Base-by-base conservation (phyloP, 2,329 filamentous ascomycete genomes). In the Cladosporium sp. region DNA sequence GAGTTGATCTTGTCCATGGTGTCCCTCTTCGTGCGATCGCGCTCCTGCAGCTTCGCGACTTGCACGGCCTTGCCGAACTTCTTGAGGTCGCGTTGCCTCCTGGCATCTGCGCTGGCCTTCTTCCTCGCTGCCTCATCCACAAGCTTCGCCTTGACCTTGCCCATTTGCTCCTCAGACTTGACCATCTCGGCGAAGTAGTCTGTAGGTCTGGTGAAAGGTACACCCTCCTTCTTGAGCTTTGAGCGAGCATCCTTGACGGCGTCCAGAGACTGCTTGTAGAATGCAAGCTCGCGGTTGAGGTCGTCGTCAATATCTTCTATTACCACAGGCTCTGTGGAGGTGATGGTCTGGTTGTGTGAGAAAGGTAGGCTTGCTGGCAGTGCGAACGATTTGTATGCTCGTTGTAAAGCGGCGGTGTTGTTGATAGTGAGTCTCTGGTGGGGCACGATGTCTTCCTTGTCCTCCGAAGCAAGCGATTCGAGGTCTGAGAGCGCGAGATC, bases 181-280 rank as follows among this genome's bases (percentile, higher is more conserved):
- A 97, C 87, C 92, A 97, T 99, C 80, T 99, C 94, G 44, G 94
- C 94, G 68, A 99, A 99, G 78, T 96, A 99, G 77, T 99, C 94
- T 57, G 84, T 87, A 3, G 94, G 94, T 9, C 94, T 84, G 25
- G 90, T 88, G 76, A 99, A 99, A 6, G 89, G 84, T 0, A 93
- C 82, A 8, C 88, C 88, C 74, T 97, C 93, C 62, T 88, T 86
- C 70, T 89, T 88, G 22, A 99, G 81, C 61, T 86, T 78, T n/a
- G 78, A 73, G 57, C 93, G 88, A 2, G 85, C 94, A 60, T 84
- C 77, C 63, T 86, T 83, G 3, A 88, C 91, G 1, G 91, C 91
- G 35, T 89, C 85, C 37, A 96, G 83, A 48, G 88, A 89, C 77
- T 97, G 92, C 66, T 88, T 86, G 80, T 96, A 95, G 77, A 99